Base-by-base conservation (phyloP, 805 yeast species). In the Candida dajiaensis region DNA sequence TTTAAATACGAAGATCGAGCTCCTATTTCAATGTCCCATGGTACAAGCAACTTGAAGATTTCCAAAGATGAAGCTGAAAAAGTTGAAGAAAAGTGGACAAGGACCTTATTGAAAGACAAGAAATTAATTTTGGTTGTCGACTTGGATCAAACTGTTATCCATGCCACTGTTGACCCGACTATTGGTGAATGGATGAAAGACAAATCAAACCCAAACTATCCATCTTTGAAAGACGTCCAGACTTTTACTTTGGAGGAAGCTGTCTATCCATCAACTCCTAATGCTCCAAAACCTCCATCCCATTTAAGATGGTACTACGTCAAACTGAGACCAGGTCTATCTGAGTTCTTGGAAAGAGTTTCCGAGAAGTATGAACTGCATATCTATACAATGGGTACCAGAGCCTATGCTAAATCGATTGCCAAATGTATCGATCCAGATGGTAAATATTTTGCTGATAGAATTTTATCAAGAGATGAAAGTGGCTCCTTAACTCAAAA, bases 371-470 rank as follows among this genome's bases (percentile, higher is more conserved):
- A 85, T 62, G 98, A 94, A 66, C 70, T 94, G 72, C 99, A 94
- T 61, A 87, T 94, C 36, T 94, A 94, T 64, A 94, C 99, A 5
- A 94, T 94, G 99, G 99, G 98, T 9, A 94, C 99, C 5, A 72
- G 96, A 54, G 83, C 92, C 25, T 94, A 94, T 65, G 99, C 99
- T 0, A 73, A 80, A 42, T 85, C 89, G 22, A 87, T 94, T 52
- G 95, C 98, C 28, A 80, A 81, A 48, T 83, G 94, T 31, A 89
- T 94, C 41, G 99, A 94, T 62, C 99, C 99, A 0, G 80, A 77
- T 16, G 96, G 95, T 1, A 71, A 73, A 46, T 84, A 80, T 57
- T 94, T 94, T 67, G 97, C 95, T 6, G 97, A 90, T 61, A 70
- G 99, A 46, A 90, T 94, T 7, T 73, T 94, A 40, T 84, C 96